Percentiles rank a stretch among this genome's conserved stretches.
These are phyloP conservation scores for Cordyceps cateniannulata DNA, from an alignment of 2,329 filamentous ascomycete genomes.

Conservation along the genomic window DNA sequence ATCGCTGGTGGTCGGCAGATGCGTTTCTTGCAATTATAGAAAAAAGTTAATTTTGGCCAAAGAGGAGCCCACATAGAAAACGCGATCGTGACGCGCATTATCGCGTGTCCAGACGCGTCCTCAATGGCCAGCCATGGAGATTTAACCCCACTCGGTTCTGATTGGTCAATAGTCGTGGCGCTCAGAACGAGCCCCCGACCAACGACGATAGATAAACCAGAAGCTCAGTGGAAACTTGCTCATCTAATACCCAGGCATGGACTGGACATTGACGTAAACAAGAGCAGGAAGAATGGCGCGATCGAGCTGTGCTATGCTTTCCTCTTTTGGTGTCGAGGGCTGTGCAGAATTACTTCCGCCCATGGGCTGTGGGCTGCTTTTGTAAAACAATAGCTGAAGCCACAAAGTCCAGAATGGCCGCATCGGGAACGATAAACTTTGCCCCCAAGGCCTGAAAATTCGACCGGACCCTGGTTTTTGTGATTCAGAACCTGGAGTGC, in stretches of 20 bases:
- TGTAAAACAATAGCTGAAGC: neutral
- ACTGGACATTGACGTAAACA: too few species aligned
- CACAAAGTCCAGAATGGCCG: neutral
- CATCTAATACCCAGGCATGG: too few species aligned
- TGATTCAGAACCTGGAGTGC: too few species aligned
- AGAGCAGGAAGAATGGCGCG: too few species aligned
- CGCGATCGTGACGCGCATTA: slow-evolving; percentile 7
- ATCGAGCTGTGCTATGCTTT: too few species aligned
- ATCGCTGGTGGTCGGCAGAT: neutral
- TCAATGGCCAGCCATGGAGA: neutral
- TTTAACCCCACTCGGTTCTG: neutral
- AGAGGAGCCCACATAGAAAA: neutral
- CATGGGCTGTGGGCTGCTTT: neutral
- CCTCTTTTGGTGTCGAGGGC: neutral
- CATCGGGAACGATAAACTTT: neutral
- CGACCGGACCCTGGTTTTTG: neutral
- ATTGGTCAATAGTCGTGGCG: neutral
- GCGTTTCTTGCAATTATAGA: neutral
- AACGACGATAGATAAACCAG: neutral
- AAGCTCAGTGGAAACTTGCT: neutral
- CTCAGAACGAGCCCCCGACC: neutral
- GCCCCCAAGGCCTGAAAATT: neutral
- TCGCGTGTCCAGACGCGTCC: slow-evolving; percentile 7
- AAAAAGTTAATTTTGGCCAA: neutral
- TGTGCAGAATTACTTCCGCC: neutral